Conservation (phyloP, 306 rosid species). For the Citrullus amarus region DNA sequence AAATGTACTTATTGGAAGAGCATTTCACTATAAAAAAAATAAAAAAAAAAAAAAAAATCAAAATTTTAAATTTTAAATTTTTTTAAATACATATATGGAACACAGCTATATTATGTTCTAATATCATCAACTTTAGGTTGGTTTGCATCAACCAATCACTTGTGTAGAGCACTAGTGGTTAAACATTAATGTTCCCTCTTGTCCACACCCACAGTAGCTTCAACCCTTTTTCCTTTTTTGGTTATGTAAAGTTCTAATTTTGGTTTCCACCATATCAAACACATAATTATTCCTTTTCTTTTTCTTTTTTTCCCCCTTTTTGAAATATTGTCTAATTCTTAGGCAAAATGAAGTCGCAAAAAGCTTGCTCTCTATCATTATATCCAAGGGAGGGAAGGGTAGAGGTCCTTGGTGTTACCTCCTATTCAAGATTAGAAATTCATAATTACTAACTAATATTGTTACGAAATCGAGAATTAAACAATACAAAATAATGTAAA, state of each 20-base stretch:
- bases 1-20: not conserved
- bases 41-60: not conserved
- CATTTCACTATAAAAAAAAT: not conserved
- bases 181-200: not conserved
- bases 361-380: not conserved
- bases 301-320: too few relatives aligned
- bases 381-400: not conserved
- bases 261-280: not conserved
- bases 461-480: too few relatives aligned
- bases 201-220: not conserved
- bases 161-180: not conserved
- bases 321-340: not conserved
- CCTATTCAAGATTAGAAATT: not conserved
- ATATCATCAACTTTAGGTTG: not conserved
- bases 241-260: too few relatives aligned
- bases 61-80: not conserved
- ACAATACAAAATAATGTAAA: too few relatives aligned
- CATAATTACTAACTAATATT: not conserved
- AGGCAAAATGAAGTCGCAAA: not conserved
- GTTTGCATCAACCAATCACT: not conserved
- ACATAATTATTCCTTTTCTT: not conserved
- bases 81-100: not conserved
- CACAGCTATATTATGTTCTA: not conserved
- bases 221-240: too few relatives aligned
- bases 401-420: not conserved